A percentile compares a stretch with the other conserved stretches of the same genome.
phyloP scores from a whole-genome alignment of 2,329 filamentous ascomycete species.

The Colletotrichum spaethianum region DNA sequence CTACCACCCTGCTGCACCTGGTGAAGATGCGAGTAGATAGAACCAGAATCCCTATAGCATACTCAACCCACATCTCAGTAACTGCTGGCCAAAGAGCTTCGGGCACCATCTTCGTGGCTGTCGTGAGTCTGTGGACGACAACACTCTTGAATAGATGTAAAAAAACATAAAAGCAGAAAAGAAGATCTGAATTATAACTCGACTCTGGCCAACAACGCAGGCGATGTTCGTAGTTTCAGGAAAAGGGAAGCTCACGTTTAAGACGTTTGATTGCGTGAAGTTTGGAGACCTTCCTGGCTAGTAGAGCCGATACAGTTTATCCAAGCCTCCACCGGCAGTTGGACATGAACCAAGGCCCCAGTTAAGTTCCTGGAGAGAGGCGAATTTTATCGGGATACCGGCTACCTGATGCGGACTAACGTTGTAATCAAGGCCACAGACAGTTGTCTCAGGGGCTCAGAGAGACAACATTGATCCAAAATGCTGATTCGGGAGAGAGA shows the following conservation, averaged over 20 bases:
- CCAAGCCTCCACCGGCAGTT: background rate
- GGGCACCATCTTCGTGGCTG: slow-evolving; percentile 27
- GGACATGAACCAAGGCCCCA: background rate
- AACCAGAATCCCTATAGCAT: slow-evolving; percentile 27
- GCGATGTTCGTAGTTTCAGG: background rate
- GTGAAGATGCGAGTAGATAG: slow-evolving; percentile 31
- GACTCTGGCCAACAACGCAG: background rate
- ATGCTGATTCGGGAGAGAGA: background rate
- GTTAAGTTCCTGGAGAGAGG: background rate
- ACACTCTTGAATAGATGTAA: background rate
- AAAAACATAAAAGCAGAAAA: background rate
- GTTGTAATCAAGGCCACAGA: slow-evolving; percentile 14
- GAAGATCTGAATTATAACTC: background rate
- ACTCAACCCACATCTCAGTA: slow-evolving; percentile 40
- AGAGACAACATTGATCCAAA: slow-evolving; percentile 6
- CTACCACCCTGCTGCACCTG: slow-evolving; percentile 19
- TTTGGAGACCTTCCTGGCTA: background rate
- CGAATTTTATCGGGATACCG: background rate
- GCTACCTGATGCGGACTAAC: slow-evolving; percentile 16
- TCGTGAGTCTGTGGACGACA: background rate
- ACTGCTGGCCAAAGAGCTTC: slow-evolving; percentile 22
- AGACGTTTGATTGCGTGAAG: background rate
- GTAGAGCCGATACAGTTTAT: background rate
- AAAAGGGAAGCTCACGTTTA: background rate
- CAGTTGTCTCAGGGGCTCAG: slow-evolving; percentile 4